Percentiles rank a stretch among this genome's conserved stretches.
phyloP scores from a whole-genome alignment of 306 rosid species.

The Gynostemma pentaphyllum region DNA sequence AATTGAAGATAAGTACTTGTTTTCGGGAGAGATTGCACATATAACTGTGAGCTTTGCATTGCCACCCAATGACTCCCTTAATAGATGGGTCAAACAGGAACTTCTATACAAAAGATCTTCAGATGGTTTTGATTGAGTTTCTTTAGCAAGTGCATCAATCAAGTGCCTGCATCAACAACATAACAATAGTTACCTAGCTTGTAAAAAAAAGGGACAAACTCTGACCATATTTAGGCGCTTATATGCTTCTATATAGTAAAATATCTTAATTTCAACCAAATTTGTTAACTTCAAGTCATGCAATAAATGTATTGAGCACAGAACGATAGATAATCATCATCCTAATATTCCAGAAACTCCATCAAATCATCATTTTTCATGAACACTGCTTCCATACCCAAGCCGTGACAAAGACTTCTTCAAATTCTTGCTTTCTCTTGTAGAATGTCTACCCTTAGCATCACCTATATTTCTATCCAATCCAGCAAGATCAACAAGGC shows the following conservation, averaged over 20 bases:
- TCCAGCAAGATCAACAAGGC: constrained; percentile 90
- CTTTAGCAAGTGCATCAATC: constrained; percentile 54
- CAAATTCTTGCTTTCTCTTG: constrained; percentile 51
- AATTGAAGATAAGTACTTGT: constrained; percentile 34
- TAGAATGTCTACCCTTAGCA: constrained; percentile 40
- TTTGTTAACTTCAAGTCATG: no score
- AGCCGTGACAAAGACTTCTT: constrained; percentile 83
- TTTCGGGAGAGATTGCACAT: constrained; percentile 59
- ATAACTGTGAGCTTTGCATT: constrained; percentile 78
- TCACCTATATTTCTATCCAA: constrained; percentile 55
- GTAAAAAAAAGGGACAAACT: not conserved
- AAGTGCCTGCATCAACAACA: constrained; percentile 48
- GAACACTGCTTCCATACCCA: constrained; percentile 45
- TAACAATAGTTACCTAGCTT: not conserved
- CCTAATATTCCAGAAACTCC: not conserved
- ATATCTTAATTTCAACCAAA: not conserved
- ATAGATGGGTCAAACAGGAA: constrained; percentile 66
- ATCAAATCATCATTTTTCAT: not conserved
- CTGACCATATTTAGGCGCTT: not conserved
- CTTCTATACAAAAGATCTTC: constrained; percentile 33
- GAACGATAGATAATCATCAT: not conserved
- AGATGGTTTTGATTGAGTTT: constrained; percentile 27
- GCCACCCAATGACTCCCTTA: constrained; percentile 79
- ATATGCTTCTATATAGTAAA: not conserved
- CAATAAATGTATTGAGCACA: not conserved